phyloP scores from a whole-genome alignment of 2,329 filamentous ascomycete species.

The Colletotrichum plurivorum region DNA sequence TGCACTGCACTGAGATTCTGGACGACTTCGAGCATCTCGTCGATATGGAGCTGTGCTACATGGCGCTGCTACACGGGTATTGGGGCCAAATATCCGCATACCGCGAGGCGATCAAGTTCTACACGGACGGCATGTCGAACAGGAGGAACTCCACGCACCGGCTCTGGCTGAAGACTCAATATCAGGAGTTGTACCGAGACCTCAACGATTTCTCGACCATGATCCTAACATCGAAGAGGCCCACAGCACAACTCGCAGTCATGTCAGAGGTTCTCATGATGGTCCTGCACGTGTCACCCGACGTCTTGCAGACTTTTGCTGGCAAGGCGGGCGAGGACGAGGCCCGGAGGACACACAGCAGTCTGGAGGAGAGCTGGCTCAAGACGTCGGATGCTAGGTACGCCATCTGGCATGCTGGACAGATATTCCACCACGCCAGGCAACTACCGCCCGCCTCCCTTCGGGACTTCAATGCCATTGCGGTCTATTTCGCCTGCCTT shows the following conservation, averaged over 20 bases:
- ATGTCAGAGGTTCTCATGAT: conserved; percentile 39
- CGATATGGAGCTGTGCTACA: conserved; percentile 50
- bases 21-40: conserved; percentile 41
- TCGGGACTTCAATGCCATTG: conserved; percentile 44
- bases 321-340: conserved; percentile 58
- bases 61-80: conserved; percentile 47
- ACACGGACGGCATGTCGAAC: conserved; percentile 37
- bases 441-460: conserved; percentile 40
- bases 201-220: conserved; percentile 45
- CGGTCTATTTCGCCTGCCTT: conserved; percentile 47
- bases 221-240: conserved; percentile 38
- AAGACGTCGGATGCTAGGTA: conserved; percentile 51
- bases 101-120: conserved; percentile 49
- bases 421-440: conserved; percentile 45
- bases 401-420: conserved; percentile 48
- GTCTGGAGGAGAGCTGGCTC: conserved; percentile 52
- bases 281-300: conserved; percentile 57
- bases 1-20: conserved; percentile 39
- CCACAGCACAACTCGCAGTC: conserved; percentile 35
- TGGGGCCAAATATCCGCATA: conserved; percentile 51
- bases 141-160: conserved; percentile 42
- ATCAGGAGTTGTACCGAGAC: conserved; percentile 49
- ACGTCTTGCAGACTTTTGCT: conserved; percentile 58
- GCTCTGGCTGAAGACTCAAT: conserved; percentile 48
- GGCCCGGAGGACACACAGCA: conserved; percentile 51